Base-by-base conservation (phyloP, 192 early-diverging fungal species). In the Entomortierella parvispora region DNA sequence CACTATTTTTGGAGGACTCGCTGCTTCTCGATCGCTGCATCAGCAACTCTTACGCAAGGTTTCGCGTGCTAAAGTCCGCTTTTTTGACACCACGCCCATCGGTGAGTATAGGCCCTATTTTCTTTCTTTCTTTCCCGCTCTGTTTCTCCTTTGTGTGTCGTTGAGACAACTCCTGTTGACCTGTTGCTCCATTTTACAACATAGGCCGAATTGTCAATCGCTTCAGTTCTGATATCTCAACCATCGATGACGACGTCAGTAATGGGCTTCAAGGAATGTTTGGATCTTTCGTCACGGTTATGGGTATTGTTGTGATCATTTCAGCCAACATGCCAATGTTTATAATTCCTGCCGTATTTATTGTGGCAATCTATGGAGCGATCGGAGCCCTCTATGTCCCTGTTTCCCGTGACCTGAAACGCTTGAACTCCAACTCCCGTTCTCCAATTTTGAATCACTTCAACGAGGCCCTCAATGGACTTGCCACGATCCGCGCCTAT, bases 201-300 rank as follows among this genome's bases (percentile, higher is more conserved):
- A n/a, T n/a, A n/a, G 97, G 44, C 95, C 94, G 66, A 92, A 92
- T 28, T 90, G 91, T 17, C 94, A 99, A 81, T n/a, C n/a, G n/a
- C n/a, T n/a, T n/a, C n/a, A n/a, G n/a, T n/a, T n/a, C n/a, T n/a
- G n/a, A n/a, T n/a, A 91, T 97, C 77, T 89, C 89, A 23, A 88
- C 90, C 4, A 81, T 97, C 62, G 95, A 97, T 71, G 87, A 89
- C 49, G 62, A 57, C 3, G 72, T 90, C 34, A 84, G 86, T 42
- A 85, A 87, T 20, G 62, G 70, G 14, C 55, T 87, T 14, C 69
- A 80, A 22, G 89, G 81, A 68, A 83, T 89, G 18, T 58, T 91
- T 45, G 54, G 66, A 9, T 81, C 88, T 3, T 62, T 86, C 46
- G 58, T 93, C 25, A 82, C 80, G 12, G 87, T 87, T 15, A 48